phyloP scores from a whole-genome alignment of 179 eudicot species.

The Beta corolliflora region DNA sequence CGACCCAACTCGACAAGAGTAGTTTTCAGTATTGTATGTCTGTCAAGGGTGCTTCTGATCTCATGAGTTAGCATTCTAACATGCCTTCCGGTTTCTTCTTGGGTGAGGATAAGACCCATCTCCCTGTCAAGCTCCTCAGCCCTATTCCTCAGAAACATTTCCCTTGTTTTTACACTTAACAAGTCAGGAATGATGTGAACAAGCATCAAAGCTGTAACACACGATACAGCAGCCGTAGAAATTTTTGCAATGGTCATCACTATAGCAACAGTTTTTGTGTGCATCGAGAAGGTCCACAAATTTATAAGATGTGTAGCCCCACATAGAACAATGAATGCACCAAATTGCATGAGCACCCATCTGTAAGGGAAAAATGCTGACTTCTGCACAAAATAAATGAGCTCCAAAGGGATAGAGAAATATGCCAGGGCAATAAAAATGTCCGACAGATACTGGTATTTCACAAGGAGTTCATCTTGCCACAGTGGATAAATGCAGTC shows the following conservation, averaged over 20 bases:
- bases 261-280: slow-evolving; percentile 71
- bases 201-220: slow-evolving; percentile 76
- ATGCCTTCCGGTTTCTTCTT: slow-evolving; percentile 88
- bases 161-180: slow-evolving; percentile 70
- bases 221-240: slow-evolving; percentile 76
- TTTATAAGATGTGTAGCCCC: slow-evolving; percentile 84
- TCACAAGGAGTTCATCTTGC: slow-evolving; percentile 69
- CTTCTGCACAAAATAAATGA: slow-evolving; percentile 75
- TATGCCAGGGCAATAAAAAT: slow-evolving; percentile 77
- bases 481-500: slow-evolving; percentile 69
- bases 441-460: slow-evolving; percentile 80
- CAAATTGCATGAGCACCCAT: slow-evolving; percentile 89
- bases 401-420: slow-evolving; percentile 88
- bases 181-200: slow-evolving; percentile 85
- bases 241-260: slow-evolving; percentile 81
- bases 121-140: slow-evolving; percentile 87
- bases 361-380: slow-evolving; percentile 80
- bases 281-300: slow-evolving; percentile 68
- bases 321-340: slow-evolving; percentile 78
- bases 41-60: slow-evolving; percentile 76
- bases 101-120: slow-evolving; percentile 76
- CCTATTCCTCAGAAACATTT: slow-evolving; percentile 53
- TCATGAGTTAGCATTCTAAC: slow-evolving; percentile 85
- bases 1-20: slow-evolving; percentile 79
- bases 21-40: slow-evolving; percentile 66